phyloP scores from a whole-genome alignment of 208 protist species.

The Crithidia thermophila region DNA sequence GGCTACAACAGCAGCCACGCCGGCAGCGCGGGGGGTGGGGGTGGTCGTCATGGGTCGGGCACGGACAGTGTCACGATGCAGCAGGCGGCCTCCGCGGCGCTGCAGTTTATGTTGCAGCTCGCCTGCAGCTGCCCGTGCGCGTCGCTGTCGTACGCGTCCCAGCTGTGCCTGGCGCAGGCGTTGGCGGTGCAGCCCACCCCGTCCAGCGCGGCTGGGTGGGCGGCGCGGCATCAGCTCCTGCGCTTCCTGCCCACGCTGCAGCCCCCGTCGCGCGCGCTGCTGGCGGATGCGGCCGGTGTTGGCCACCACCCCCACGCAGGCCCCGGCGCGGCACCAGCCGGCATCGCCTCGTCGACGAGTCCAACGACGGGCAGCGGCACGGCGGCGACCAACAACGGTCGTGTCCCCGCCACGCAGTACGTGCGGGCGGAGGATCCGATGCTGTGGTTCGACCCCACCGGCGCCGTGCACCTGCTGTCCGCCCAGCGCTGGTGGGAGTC shows the following conservation, averaged over 20 bases:
- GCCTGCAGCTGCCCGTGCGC: constrained; percentile 80
- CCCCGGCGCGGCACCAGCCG: neutral
- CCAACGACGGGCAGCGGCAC: neutral
- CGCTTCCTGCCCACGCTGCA: constrained; percentile 27
- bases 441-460: constrained; percentile 29
- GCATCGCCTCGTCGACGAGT: neutral
- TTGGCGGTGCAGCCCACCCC: constrained; percentile 29
- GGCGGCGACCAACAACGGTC: neutral
- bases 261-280: constrained; percentile 6
- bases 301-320: neutral
- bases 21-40: neutral
- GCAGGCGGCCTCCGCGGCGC: constrained; percentile 35
- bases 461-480: constrained; percentile 10
- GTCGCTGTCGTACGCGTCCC: constrained; percentile 51
- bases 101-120: constrained; percentile 55
- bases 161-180: constrained; percentile 63
- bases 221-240: constrained; percentile 24
- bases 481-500: constrained; percentile 24
- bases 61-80: constrained; percentile 17
- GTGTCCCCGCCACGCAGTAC: constrained; percentile 28
- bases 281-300: neutral
- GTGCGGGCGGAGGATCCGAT: constrained; percentile 27
- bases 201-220: constrained; percentile 7
- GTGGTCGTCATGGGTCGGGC: neutral
- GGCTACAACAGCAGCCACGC: neutral